Base-by-base conservation (phyloP, 345 rosid genomes). In the Microthlaspi erraticum region DNA sequence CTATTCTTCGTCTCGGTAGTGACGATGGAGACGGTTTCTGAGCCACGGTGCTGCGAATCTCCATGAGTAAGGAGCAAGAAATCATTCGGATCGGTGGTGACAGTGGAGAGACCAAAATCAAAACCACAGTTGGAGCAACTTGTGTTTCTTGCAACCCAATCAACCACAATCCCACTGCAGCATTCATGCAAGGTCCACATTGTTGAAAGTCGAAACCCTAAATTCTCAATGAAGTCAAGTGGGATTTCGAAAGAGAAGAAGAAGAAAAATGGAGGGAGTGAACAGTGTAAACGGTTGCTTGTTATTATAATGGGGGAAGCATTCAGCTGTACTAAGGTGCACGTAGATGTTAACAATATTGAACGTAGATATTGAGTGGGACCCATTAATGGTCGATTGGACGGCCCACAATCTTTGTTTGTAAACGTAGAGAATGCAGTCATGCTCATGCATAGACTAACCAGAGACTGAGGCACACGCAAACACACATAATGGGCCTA, bases 251-350 rank as follows among this genome's bases (percentile, higher is more conserved):
- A 1, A 3, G 12, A 7, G 5, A 23, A 23, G 26, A 23, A n/a
- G n/a, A 23, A 20, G 20, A n/a, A 34, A 55, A 55, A 7, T 33
- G 49, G 64, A 60, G 50, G 50, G 65, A 60, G 37, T 41, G 8
- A 42, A 26, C 65, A 60, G 65, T 23, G 14, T 59, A 3, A 59
- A 59, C 26, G 26, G 26, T 23, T 23, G 26, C 26, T 23, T 23
- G 2, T 4, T 23, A 4, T 2, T 23, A 23, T 23, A 23, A 23
- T 23, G 26, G 26, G 26, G 26, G 26, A 43, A 60, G 3, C 9
- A 13, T 60, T 61, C 54, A 31, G 54, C 42, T 62, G 31, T 32
- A 41, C 1, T 10, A 11, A 1, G 54, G 67, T 62, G 39, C 29
- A 23, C 26, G 26, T 23, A 23, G 3, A 23, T 23, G 26, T 29